Percentiles rank a stretch among this genome's conserved stretches.
Evolutionary conservation across 2,329 filamentous ascomycete species (phyloP).

Genomic region (Penicillium sp.): DNA sequence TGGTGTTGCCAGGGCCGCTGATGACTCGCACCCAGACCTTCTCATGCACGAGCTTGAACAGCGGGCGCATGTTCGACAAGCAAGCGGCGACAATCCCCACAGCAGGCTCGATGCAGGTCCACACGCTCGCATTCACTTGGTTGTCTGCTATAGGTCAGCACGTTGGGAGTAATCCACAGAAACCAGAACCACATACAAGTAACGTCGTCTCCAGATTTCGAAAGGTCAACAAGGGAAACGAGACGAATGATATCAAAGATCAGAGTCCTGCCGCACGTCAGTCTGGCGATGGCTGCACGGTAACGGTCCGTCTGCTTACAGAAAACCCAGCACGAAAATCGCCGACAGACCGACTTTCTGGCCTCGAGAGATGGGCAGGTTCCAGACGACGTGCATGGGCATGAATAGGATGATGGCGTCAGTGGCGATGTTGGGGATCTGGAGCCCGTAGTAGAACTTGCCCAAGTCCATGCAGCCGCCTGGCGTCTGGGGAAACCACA

Average conservation of each 20-base stretch:
- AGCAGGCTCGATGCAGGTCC: slow-evolving; percentile 32
- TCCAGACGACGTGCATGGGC: slow-evolving; percentile 28
- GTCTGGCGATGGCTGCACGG: no score
- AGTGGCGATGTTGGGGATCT: slow-evolving; percentile 31
- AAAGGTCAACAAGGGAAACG: slow-evolving; percentile 25
- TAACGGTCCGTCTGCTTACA: no score
- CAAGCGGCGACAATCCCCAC: slow-evolving; percentile 31
- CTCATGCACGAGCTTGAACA: slow-evolving; percentile 23
- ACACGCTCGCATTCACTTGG: slow-evolving; percentile 28
- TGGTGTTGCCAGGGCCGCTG: slow-evolving; percentile 7
- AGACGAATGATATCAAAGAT: slow-evolving; percentile 30
- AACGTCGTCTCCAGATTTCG: slow-evolving; percentile 22
- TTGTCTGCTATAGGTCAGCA: slow-evolving; percentile 16
- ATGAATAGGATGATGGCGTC: slow-evolving; percentile 30
- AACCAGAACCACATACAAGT: no score
- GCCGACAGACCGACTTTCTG: slow-evolving; percentile 25
- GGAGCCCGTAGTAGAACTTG: slow-evolving; percentile 29
- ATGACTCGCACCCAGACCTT: slow-evolving; percentile 14
- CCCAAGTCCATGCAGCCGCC: slow-evolving; percentile 28
- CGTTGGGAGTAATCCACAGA: not conserved
- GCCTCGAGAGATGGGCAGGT: slow-evolving; percentile 21
- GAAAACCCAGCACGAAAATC: slow-evolving; percentile 28
- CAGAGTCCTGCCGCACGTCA: slow-evolving; percentile 15
- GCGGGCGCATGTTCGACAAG: slow-evolving; percentile 29
- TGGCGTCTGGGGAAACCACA: slow-evolving; percentile 23